Conservation (phyloP, 129 eudicot genomes). For the Arctium minus region DNA sequence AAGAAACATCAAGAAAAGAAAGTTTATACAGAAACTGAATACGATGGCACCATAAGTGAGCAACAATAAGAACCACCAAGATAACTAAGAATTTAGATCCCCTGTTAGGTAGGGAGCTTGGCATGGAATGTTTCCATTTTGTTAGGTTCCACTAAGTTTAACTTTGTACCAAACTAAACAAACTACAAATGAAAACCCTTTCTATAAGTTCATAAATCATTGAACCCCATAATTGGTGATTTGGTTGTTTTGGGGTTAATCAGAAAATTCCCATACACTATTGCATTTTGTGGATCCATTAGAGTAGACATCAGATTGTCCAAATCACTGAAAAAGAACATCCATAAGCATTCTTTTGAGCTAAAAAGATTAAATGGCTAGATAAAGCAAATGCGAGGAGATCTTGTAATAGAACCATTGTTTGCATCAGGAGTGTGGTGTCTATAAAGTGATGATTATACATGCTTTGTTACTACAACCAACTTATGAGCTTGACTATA, state of each 20-base stretch:
- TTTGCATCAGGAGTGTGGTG: background rate
- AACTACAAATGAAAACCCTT: background rate
- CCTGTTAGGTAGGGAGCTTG: background rate
- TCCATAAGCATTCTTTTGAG: background rate
- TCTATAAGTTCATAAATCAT: background rate
- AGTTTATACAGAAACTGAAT: slow-evolving; percentile 3
- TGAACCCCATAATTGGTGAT: background rate
- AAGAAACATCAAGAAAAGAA: slow-evolving; percentile 14
- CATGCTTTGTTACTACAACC: slow-evolving; percentile 5
- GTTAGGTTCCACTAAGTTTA: background rate
- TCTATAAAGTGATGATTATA: background rate
- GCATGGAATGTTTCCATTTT: background rate
- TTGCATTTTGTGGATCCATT: background rate
- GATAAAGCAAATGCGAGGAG: background rate
- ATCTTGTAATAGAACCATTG: background rate
- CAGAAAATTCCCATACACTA: background rate
- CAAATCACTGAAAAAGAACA: background rate
- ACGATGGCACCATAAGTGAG: background rate
- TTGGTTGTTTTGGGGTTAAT: slow-evolving; percentile 2
- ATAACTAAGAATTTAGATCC: background rate
- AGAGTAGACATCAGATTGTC: background rate
- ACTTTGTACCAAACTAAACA: background rate
- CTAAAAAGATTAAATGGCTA: background rate
- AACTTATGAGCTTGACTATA: background rate
- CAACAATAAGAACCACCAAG: background rate